Evolutionary conservation across 2,329 filamentous ascomycete species (phyloP).

Genomic region (Mariannaea sp.): DNA sequence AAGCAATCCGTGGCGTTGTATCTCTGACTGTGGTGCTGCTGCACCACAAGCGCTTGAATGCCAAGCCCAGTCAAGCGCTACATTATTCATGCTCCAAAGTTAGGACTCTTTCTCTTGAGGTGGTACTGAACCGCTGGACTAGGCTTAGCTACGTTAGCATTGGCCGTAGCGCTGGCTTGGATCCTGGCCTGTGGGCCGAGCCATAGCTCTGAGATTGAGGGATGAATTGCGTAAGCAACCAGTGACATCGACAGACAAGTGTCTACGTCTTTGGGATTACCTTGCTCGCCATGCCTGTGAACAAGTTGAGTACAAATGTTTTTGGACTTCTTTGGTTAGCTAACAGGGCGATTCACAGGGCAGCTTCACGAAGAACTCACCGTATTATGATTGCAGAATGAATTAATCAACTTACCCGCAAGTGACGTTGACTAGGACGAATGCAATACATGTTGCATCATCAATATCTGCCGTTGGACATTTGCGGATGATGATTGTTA

Average conservation of each 20-base stretch:
- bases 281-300: too few relatives aligned
- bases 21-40: conserved; percentile 19
- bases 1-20: conserved; percentile 24
- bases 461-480: conserved; percentile 11
- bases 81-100: too few relatives aligned
- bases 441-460: conserved; percentile 11
- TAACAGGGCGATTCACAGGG: conserved; percentile 14
- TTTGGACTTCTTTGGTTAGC: not conserved
- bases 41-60: conserved; percentile 16
- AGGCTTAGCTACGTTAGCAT: conserved; percentile 18
- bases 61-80: conserved; percentile 6
- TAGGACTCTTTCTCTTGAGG: too few relatives aligned
- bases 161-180: not conserved
- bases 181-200: not conserved
- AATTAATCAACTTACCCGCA: too few relatives aligned
- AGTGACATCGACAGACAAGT: not conserved
- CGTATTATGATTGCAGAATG: too few relatives aligned
- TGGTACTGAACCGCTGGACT: conserved; percentile 17
- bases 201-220: conserved; percentile 16
- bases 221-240: conserved; percentile 16
- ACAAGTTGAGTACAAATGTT: not conserved
- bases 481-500: conserved; percentile 14
- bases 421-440: conserved; percentile 7
- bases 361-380: not conserved
- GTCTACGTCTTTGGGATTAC: not conserved